phyloP scores from a whole-genome alignment of 768 basidiomycete genomes.

The Naganishia vishniacii region DNA sequence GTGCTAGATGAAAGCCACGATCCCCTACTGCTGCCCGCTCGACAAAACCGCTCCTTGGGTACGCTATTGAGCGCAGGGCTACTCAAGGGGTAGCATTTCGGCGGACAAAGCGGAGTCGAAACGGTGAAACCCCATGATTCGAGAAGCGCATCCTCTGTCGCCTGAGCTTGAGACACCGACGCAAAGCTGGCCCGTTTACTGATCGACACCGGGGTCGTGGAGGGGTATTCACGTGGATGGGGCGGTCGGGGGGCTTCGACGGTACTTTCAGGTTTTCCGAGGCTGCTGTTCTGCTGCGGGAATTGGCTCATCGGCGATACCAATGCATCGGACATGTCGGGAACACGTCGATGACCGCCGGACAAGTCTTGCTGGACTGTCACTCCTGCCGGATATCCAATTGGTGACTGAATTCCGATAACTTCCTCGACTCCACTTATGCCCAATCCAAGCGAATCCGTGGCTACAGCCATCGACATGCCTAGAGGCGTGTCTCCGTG shows the following conservation, averaged over 20 bases:
- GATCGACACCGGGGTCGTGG: not conserved
- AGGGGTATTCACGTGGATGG: not conserved
- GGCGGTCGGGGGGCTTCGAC: not conserved
- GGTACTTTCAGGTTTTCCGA: not conserved
- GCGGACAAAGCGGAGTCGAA: slow-evolving; percentile 8
- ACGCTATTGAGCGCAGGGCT: not conserved
- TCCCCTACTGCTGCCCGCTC: not conserved
- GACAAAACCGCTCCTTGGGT: not conserved
- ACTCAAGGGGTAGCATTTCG: slow-evolving; percentile 13
- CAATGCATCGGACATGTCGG: not conserved
- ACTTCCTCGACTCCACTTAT: too few species aligned
- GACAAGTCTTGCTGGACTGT: too few species aligned
- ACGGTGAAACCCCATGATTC: slow-evolving; percentile 15
- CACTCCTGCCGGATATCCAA: too few species aligned
- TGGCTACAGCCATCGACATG: slow-evolving; percentile 1
- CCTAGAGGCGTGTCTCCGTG: slow-evolving; percentile 6
- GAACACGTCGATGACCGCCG: too few species aligned
- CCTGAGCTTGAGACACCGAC: not conserved
- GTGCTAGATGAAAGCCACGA: too few species aligned
- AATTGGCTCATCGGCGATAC: not conserved
- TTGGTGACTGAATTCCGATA: too few species aligned
- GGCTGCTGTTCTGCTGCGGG: not conserved
- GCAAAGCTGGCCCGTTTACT: slow-evolving; percentile 1
- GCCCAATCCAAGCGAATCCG: slow-evolving; percentile 1
- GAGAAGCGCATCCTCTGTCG: slow-evolving; percentile 2